A percentile compares a stretch with the other conserved stretches of the same genome.
phyloP scores from a whole-genome alignment of 805 yeast genomes.

The Wickerhamomyces xylosicus region DNA sequence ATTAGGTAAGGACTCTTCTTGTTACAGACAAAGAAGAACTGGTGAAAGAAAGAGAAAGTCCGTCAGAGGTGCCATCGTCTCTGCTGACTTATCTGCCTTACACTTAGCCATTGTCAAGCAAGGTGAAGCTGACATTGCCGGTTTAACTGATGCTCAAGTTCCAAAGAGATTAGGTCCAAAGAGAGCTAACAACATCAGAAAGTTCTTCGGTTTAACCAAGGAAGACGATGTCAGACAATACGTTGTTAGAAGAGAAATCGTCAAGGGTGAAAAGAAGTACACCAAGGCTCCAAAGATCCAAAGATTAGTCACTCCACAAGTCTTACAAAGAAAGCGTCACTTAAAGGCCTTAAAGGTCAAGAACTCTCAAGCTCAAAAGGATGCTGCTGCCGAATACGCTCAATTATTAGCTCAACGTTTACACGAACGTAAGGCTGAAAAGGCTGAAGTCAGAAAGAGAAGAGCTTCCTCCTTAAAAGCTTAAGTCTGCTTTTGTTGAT shows the following conservation, averaged over 20 bases:
- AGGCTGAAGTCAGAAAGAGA: constrained; percentile 98
- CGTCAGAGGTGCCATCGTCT: constrained; percentile 99
- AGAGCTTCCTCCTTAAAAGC: constrained; percentile 98
- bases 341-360: constrained; percentile 86
- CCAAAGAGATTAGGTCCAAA: constrained; percentile 99
- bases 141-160: constrained; percentile 87
- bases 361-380: constrained; percentile 98
- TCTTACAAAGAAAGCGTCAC: constrained; percentile 98
- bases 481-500: constrained; percentile 25
- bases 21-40: constrained; percentile 99
- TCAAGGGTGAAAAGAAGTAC: constrained; percentile 97
- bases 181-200: constrained; percentile 99
- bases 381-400: constrained; percentile 99
- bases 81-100: constrained; percentile 91
- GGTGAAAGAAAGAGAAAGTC: constrained; percentile 99
- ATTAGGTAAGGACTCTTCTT: constrained; percentile 88
- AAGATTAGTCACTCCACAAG: constrained; percentile 98
- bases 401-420: constrained; percentile 97
- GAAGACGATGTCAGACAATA: constrained; percentile 58
- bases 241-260: constrained; percentile 97
- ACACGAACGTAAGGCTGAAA: constrained; percentile 96
- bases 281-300: constrained; percentile 99
- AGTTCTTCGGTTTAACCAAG: constrained; percentile 96
- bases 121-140: constrained; percentile 93
- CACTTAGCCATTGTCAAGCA: constrained; percentile 91